Base-by-base conservation (phyloP, 2,329 filamentous ascomycete genomes). In the Hyphodiscus sp. region DNA sequence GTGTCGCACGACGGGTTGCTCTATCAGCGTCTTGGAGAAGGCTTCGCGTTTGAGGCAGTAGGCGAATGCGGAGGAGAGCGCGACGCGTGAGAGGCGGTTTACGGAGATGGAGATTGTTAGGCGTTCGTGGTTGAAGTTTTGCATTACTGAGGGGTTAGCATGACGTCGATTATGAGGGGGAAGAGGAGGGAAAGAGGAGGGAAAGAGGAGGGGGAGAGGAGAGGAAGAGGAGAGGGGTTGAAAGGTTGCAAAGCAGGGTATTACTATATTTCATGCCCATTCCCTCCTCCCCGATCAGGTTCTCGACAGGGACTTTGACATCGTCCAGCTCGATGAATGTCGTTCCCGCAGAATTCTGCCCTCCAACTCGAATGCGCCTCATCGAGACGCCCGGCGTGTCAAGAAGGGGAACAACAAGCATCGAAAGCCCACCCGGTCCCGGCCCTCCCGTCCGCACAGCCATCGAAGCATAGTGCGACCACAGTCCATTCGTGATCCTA, bases 91-190 rank as follows among this genome's bases (percentile, higher is more conserved):
- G 62, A 83, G 76, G 2, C 86, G 74, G 1, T 83, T 86, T 1
- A 79, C 77, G 0, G 79, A 78, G 15, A 89, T 79, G 0, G 82
- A 75, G 58, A 90, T 87, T 16, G 76, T 76, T 11, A 90, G 73
- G 0, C 86, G 79, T 68, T 91, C 87, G 67, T 90, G 86, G 71
- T 90, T 90, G 77, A 90, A 90, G 70, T 90, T 88, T 51, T 81
- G 85, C 84, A 87, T 88, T 63, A 87, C 80, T 64, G 7, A n/a
- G 11, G 15, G 43, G 18, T 13, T 20, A 45, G 43, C 15, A 19
- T 45, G 16, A 45, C 11, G 20, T 45, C 15, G 43, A n/a, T 3
- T 20, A n/a, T 45, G n/a, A 44, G 42, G 42, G 18, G 42, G 20
- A n/a, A 4, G n/a, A 45, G 19, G 13, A 20, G 11, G 33, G 33